Base-by-base conservation (phyloP, 805 yeast species). In the Yarrowia sp. region DNA sequence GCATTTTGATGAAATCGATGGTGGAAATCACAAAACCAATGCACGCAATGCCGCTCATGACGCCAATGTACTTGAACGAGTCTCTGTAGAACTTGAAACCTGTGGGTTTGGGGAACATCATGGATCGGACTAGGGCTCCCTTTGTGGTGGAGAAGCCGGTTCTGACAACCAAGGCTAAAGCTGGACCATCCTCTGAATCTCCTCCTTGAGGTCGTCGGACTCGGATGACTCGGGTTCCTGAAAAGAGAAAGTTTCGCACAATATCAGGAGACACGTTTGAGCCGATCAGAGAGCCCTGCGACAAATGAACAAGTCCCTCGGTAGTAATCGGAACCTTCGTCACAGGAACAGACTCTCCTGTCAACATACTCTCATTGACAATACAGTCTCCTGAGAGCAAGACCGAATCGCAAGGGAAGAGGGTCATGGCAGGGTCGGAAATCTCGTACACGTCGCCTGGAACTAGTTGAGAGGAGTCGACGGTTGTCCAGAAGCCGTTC, bases 341-440 rank as follows among this genome's bases (percentile, higher is more conserved):
- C 2, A 95, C 97, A 0, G 99, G 99, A 0, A 95, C 98, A 66
- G 97, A 92, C 77, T 95, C 99, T 48, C 99, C 99, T 0, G 99
- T 95, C 22, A 95, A 83, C 97, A 95, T 95, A 7, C 98, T 90
- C 76, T 95, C 99, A 77, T 95, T 95, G n/a, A 95, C 90, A 68
- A 95, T 92, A 76, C 97, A 91, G 76, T 93, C 98, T 65, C 99
- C 99, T 42, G 92, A 86, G 19, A 94, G 79, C 63, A 95, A 81
- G 12, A 95, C 78, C 0, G 97, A 89, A 78, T 95, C 99, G 76
- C 97, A 92, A 0, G 99, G 99, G 59, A 94, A 83, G 0, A 84
- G 74, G 3, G 81, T 74, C 69, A 95, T 80, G 0, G 90, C 85
- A 0, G 98, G 97, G 74, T 93, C 98, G 1, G 92, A 88, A 43